Base-by-base conservation (phyloP, 2,329 filamentous ascomycete species). In the Incumbomyces lentus region DNA sequence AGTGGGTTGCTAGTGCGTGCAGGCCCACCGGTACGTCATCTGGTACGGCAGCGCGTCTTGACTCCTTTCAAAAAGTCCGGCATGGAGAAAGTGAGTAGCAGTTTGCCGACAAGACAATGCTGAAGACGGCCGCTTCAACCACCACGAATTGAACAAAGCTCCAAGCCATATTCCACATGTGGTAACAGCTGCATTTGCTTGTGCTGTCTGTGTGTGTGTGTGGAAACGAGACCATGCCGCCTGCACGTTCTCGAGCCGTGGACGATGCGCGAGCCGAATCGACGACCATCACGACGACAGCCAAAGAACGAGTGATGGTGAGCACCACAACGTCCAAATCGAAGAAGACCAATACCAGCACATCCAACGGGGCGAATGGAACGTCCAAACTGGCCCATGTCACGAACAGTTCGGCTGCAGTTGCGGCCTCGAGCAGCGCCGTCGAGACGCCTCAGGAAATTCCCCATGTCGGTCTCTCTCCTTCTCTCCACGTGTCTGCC, bases 241-340 rank as follows among this genome's bases (percentile, higher is more conserved):
- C 69, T 54, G 65, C 68, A 55, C 67, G 68, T 49, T 65, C 67
- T 55, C 67, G 68, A 44, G 60, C 62, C 40, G 53, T 65, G 40
- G 69, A 72, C 48, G 69, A 72, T 55, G 68, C 68, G 19, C 61
- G 68, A 49, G 70, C 68, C 14, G 69, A 72, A 60, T 64, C 66
- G n/a, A 69, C 68, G 31, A 60, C 64, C 35, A 63, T 65, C 12
- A 64, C 61, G 54, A n/a, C n/a, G n/a, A n/a, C n/a, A n/a, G 65
- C 68, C 48, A 59, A 56, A 50, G 53, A 57, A 10, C 43, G 37
- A 19, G 50, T 45, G 36, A 30, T 40, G n/a, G 32, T 37, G 6
- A 30, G 52, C 18, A 45, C 44, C 1, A 44, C 49, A 10, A 43
- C 49, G 32, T 48, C 50, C 7, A 57, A 55, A 34, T 34, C 32